Percentiles rank a stretch among this genome's conserved stretches.
Conservation (phyloP, 441 rosid genomes). For the Gossypium davidsonii region DNA sequence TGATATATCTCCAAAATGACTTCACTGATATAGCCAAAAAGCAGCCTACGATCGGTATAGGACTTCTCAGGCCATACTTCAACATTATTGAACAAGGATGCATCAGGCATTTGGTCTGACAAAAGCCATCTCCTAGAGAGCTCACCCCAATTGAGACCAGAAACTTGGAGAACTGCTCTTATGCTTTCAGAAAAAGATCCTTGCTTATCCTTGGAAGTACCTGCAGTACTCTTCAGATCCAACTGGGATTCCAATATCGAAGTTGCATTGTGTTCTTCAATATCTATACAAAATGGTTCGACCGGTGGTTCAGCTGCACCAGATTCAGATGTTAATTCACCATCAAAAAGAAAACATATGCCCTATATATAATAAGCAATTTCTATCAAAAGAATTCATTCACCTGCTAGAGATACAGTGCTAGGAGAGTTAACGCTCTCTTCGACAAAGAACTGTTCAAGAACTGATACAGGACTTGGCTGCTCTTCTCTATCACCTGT, state of each 20-base stretch:
- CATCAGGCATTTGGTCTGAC: conserved; percentile 35
- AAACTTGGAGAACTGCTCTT: conserved; percentile 36
- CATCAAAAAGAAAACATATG: background rate
- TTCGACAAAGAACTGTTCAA: conserved; percentile 39
- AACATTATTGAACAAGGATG: conserved; percentile 32
- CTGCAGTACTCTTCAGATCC: conserved; percentile 14
- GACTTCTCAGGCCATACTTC: conserved; percentile 15
- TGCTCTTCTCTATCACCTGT: conserved; percentile 36
- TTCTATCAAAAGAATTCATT: conserved; percentile 22
- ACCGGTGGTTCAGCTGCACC: conserved; percentile 30
- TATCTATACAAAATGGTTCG: conserved; percentile 14
- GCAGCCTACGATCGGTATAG: conserved; percentile 27
- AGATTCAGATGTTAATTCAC: conserved; percentile 10
- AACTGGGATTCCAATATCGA: background rate
- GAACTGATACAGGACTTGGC: conserved; percentile 73
- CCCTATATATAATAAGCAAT: background rate
- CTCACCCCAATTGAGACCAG: conserved; percentile 50
- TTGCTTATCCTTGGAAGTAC: conserved; percentile 17
- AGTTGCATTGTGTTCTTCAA: conserved; percentile 23
- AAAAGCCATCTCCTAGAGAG: conserved; percentile 33
- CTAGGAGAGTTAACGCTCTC: conserved; percentile 32
- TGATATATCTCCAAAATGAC: conserved; percentile 39
- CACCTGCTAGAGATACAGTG: conserved; percentile 32
- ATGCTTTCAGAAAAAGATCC: conserved; percentile 34
- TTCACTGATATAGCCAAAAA: conserved; percentile 52